A percentile compares a stretch with the other conserved stretches of the same genome.
Conservation (phyloP, 768 basidiomycete species). For the Suillus spraguei region DNA sequence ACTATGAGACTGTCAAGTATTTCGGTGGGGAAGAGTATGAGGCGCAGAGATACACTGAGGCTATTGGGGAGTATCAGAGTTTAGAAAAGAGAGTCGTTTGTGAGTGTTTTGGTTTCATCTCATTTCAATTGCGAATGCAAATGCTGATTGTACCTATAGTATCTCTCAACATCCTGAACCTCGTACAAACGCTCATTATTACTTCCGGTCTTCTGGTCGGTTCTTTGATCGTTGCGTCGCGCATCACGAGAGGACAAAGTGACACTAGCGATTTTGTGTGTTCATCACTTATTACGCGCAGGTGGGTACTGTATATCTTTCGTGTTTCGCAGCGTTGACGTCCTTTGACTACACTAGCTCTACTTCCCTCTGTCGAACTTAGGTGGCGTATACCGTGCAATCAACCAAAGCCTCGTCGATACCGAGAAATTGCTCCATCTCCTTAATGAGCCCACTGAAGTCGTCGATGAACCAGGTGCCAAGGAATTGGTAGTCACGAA, state of each 20-base stretch:
- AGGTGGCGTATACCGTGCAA: slow-evolving; percentile 75
- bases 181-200: slow-evolving; percentile 82
- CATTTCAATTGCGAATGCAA: not conserved
- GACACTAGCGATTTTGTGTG: slow-evolving; percentile 67
- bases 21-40: slow-evolving; percentile 89
- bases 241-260: slow-evolving; percentile 57
- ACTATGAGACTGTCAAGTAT: slow-evolving; percentile 87
- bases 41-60: slow-evolving; percentile 65
- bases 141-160: slow-evolving; percentile 41
- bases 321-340: not conserved
- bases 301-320: slow-evolving; percentile 41
- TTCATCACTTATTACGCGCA: slow-evolving; percentile 85
- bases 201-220: slow-evolving; percentile 82
- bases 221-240: slow-evolving; percentile 68
- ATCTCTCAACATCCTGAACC: slow-evolving; percentile 72
- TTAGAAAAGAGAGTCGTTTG: slow-evolving; percentile 76
- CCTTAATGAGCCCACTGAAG: slow-evolving; percentile 80
- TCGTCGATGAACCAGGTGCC: slow-evolving; percentile 79
- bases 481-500: slow-evolving; percentile 69
- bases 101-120: slow-evolving; percentile 36
- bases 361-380: slow-evolving; percentile 78
- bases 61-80: slow-evolving; percentile 72
- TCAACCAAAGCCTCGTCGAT: slow-evolving; percentile 78
- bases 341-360: slow-evolving; percentile 41
- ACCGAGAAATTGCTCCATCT: slow-evolving; percentile 83